phyloP scores from a whole-genome alignment of 306 rosid species.

The Rubus idaeus region DNA sequence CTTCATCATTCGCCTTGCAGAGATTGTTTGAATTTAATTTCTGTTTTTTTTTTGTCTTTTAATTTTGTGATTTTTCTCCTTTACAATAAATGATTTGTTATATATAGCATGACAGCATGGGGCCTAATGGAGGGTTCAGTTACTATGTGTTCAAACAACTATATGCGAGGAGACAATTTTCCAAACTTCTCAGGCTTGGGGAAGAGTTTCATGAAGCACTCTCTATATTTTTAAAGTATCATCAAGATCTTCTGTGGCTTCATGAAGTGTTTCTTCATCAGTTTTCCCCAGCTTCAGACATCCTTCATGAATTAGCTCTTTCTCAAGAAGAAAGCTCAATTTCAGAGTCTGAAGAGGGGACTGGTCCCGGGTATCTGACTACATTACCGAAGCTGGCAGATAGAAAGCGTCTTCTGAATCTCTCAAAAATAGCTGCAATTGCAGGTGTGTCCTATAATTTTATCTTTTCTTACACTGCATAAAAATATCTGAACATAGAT shows the following conservation, averaged over 20 bases:
- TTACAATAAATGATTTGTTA: slow-evolving; percentile 37
- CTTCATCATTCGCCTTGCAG: slow-evolving; percentile 3
- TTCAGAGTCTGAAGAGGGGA: slow-evolving; percentile 50
- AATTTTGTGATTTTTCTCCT: slow-evolving; percentile 21
- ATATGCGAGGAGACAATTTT: slow-evolving; percentile 63
- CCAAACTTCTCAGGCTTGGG: slow-evolving; percentile 88
- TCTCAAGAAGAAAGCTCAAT: slow-evolving; percentile 49
- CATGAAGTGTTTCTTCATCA: slow-evolving; percentile 88
- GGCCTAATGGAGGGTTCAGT: slow-evolving; percentile 92
- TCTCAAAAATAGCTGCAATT: slow-evolving; percentile 84
- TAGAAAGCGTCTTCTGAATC: slow-evolving; percentile 80
- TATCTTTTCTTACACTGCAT: background rate
- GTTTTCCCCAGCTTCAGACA: slow-evolving; percentile 82
- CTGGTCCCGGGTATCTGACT: slow-evolving; percentile 35
- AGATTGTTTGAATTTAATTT: slow-evolving; percentile 2
- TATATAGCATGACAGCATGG: slow-evolving; percentile 92
- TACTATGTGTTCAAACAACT: slow-evolving; percentile 75
- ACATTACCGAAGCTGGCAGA: slow-evolving; percentile 52
- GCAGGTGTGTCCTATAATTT: slow-evolving; percentile 49
- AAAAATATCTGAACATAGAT: background rate
- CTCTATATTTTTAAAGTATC: slow-evolving; percentile 73
- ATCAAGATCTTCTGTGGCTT: slow-evolving; percentile 90
- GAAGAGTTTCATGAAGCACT: slow-evolving; percentile 93
- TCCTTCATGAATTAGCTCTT: slow-evolving; percentile 80
- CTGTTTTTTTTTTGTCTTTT: slow-evolving; percentile 11